Conservation (phyloP, 2,329 filamentous ascomycete species). For the Ceratocystis cubensis region DNA sequence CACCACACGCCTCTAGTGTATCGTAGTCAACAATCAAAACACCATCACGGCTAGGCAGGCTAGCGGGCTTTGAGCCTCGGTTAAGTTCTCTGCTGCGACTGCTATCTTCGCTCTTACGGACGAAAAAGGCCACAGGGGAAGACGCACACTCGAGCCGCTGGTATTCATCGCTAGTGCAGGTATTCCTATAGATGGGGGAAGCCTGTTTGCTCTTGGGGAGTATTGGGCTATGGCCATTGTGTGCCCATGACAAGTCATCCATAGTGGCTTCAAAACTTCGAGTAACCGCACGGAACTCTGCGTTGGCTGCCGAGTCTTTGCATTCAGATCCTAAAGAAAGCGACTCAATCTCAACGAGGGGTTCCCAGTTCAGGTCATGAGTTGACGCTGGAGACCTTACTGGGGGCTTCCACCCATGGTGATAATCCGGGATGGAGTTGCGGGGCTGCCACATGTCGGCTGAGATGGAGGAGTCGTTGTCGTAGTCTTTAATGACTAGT, state of each 20-base stretch:
- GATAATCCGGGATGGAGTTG: background rate
- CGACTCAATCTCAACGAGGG: background rate
- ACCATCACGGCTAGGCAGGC: constrained; percentile 10
- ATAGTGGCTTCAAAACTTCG: background rate
- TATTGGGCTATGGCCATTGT: background rate
- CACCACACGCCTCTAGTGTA: background rate
- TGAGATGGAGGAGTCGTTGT: background rate
- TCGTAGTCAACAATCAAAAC: constrained; percentile 7
- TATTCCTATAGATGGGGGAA: background rate
- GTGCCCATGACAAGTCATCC: background rate
- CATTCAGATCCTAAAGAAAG: background rate
- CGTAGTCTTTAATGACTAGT: background rate
- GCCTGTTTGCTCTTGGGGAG: background rate
- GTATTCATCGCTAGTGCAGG: background rate
- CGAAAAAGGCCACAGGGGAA: constrained; percentile 5
- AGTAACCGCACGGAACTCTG: background rate
- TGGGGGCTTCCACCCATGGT: background rate
- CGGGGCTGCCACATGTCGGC: background rate
- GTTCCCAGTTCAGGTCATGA: background rate
- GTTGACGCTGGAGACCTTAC: background rate
- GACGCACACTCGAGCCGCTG: constrained; percentile 7
- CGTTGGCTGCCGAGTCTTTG: background rate
- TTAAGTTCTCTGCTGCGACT: background rate
- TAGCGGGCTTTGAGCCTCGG: background rate
- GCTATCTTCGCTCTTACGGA: constrained; percentile 2